These are phyloP conservation scores for Exophiala sideris DNA, from an alignment of 2,329 filamentous ascomycete genomes.

Conservation along the genomic window DNA sequence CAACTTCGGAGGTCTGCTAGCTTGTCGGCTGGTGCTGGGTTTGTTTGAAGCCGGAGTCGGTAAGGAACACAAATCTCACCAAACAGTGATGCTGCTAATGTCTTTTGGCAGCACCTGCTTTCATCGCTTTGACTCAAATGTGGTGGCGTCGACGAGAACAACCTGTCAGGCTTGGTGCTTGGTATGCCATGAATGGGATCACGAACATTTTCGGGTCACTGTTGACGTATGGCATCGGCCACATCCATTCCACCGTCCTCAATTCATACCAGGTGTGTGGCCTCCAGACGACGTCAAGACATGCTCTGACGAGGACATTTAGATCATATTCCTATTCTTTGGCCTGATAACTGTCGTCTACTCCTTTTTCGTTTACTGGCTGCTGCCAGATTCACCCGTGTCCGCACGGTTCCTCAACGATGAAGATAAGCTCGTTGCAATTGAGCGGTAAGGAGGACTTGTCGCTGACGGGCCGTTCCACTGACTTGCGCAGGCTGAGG, in stretches of 20 bases:
- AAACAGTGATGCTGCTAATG: not conserved
- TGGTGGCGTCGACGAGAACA: conserved; percentile 55
- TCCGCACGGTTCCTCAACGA: conserved; percentile 54
- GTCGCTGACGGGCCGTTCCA: not conserved
- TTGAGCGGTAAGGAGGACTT: conserved; percentile 44
- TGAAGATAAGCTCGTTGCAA: conserved; percentile 56
- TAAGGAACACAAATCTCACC: not conserved
- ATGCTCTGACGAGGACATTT: conserved; percentile 3
- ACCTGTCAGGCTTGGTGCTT: conserved; percentile 49
- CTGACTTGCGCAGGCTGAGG: conserved; percentile 34
- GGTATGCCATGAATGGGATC: conserved; percentile 52
- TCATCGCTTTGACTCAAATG: conserved; percentile 53
- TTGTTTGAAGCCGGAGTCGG: conserved; percentile 51
- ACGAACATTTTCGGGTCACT: conserved; percentile 54
- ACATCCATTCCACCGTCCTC: conserved; percentile 44
- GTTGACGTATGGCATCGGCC: conserved; percentile 52
- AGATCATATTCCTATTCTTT: conserved; percentile 50
- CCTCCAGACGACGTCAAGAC: not conserved
- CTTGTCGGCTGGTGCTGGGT: conserved; percentile 52
- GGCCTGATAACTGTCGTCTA: conserved; percentile 53
- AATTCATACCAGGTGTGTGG: conserved; percentile 46
- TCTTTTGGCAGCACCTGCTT: conserved; percentile 43
- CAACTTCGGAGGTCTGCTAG: conserved; percentile 41
- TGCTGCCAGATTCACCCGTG: conserved; percentile 63
- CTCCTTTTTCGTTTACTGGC: conserved; percentile 49